A percentile compares a stretch with the other conserved stretches of the same genome.
Conservation (phyloP, 768 basidiomycete species). For the Mycena chlorophos region DNA sequence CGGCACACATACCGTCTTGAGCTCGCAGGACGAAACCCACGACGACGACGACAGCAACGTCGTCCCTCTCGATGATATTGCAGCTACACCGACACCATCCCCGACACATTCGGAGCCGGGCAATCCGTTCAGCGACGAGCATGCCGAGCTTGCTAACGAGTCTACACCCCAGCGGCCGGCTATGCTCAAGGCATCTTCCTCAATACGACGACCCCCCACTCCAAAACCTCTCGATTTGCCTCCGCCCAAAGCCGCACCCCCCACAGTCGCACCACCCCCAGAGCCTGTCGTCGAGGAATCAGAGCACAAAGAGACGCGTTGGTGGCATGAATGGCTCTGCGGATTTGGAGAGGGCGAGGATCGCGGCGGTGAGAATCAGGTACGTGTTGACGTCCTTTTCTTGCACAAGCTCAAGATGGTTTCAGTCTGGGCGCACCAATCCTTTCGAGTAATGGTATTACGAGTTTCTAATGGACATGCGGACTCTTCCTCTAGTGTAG, state of each 20-base stretch:
- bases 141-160: slow-evolving; percentile 25
- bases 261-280: slow-evolving; percentile 41
- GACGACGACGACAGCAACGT: slow-evolving; percentile 37
- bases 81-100: slow-evolving; percentile 40
- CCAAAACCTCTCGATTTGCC: slow-evolving; percentile 65
- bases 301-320: slow-evolving; percentile 45
- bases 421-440: slow-evolving; percentile 75
- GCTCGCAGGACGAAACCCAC: slow-evolving; percentile 44
- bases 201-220: slow-evolving; percentile 37
- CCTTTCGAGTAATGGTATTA: slow-evolving; percentile 45
- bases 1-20: slow-evolving; percentile 46
- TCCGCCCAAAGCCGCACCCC: slow-evolving; percentile 56
- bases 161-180: slow-evolving; percentile 27
- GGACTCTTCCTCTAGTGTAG: slow-evolving; percentile 8
- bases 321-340: slow-evolving; percentile 90
- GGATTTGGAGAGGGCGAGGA: slow-evolving; percentile 76
- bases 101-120: slow-evolving; percentile 36
- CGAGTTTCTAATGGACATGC: neutral
- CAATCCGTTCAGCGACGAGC: slow-evolving; percentile 48
- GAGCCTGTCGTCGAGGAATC: slow-evolving; percentile 34
- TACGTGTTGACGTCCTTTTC: slow-evolving; percentile 27
- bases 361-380: slow-evolving; percentile 73
- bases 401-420: slow-evolving; percentile 1
- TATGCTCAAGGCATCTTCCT: slow-evolving; percentile 25
- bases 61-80: slow-evolving; percentile 56